Evolutionary conservation across 2,329 filamentous ascomycete genomes (phyloP).

Genomic region (Botrytis tulipae): DNA sequence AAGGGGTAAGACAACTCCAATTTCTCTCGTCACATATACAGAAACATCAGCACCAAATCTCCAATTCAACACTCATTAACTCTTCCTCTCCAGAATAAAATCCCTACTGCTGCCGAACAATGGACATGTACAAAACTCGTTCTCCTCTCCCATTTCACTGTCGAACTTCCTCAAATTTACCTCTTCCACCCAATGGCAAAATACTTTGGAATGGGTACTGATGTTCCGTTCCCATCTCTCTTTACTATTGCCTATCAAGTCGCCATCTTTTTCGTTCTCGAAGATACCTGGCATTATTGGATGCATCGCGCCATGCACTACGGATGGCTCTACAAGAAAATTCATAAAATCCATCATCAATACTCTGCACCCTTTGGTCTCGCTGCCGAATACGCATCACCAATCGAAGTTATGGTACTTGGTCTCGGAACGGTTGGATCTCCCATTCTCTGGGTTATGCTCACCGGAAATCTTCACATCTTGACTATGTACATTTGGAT

Average conservation of each 20-base stretch:
- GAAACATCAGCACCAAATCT: not conserved
- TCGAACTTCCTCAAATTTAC: conserved; percentile 98
- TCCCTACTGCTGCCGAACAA: conserved; percentile 90
- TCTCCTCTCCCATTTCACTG: conserved; percentile 92
- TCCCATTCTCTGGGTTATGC: conserved; percentile 77
- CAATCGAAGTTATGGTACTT: conserved; percentile 93
- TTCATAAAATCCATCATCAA: conserved; percentile 99
- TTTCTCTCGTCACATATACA: not conserved
- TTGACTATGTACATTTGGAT: conserved; percentile 99
- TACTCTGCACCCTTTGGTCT: conserved; percentile 97
- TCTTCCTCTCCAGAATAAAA: conserved; percentile 52
- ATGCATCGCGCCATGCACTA: conserved; percentile 90
- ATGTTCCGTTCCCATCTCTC: conserved; percentile 82
- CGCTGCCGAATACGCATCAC: conserved; percentile 95
- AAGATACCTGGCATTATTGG: conserved; percentile 99
- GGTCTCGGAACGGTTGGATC: conserved; percentile 81
- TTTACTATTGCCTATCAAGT: conserved; percentile 91
- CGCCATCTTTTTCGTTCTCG: conserved; percentile 88
- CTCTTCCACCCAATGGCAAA: conserved; percentile 96
- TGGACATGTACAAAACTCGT: conserved; percentile 92
- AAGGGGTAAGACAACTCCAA: conserved; percentile 48
- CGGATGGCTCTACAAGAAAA: conserved; percentile 89
- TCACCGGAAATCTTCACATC: conserved; percentile 88
- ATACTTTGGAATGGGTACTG: conserved; percentile 83
- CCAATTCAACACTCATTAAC: not conserved